Percentiles rank a stretch among this genome's conserved stretches.
Conservation (phyloP, 371 early-diverging fungal species). For the Agmasoma carcini region DNA sequence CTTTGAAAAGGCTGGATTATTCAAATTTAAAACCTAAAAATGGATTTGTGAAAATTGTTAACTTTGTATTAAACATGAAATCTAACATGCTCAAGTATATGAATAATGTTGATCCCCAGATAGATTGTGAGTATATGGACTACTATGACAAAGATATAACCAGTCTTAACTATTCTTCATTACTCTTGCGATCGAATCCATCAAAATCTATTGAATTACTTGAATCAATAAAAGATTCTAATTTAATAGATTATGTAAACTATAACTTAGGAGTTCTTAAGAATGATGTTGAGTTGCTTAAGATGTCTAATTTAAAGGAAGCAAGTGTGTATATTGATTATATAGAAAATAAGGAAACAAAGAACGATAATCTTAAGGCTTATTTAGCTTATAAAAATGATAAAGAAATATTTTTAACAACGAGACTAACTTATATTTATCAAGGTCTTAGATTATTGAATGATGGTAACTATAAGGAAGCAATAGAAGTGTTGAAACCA, state of each 20-base stretch:
- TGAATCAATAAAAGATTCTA: neutral
- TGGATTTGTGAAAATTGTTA: too few relatives aligned
- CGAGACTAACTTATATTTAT: neutral
- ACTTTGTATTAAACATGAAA: too few relatives aligned
- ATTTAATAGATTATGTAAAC: neutral
- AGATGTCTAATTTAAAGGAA: neutral
- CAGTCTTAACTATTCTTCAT: too few relatives aligned
- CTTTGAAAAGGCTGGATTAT: too few relatives aligned
- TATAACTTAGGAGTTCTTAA: constrained; percentile 17
- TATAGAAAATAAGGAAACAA: neutral
- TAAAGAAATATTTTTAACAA: neutral
- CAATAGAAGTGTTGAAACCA: constrained; percentile 1
- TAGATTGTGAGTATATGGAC: too few relatives aligned
- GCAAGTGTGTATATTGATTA: neutral
- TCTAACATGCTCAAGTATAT: too few relatives aligned
- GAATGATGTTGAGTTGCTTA: constrained; percentile 1
- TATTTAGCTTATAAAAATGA: neutral
- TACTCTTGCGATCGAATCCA: too few relatives aligned
- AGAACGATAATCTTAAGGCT: neutral
- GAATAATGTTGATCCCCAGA: too few relatives aligned
- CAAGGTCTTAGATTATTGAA: neutral
- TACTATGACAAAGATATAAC: too few relatives aligned
- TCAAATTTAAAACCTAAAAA: too few relatives aligned
- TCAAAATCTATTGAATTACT: too few relatives aligned
- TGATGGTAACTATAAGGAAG: neutral